Percentiles rank a stretch among this genome's conserved stretches.
These are phyloP conservation scores for Porphyrellus cyaneotinctus DNA, from an alignment of 768 basidiomycete genomes.

Conservation along the genomic window DNA sequence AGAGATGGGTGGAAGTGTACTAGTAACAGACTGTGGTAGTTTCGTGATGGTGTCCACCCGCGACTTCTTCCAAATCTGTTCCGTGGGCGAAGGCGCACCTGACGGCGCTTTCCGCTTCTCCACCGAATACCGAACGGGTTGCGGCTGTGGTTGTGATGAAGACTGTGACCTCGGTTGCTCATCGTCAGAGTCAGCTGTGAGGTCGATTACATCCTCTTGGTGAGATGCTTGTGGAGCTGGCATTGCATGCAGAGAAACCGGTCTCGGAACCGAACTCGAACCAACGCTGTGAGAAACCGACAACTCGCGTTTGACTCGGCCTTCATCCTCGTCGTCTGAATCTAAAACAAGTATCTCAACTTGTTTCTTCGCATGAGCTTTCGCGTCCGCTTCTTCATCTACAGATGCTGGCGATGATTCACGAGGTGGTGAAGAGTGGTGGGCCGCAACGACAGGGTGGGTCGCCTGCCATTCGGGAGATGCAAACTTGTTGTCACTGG, in stretches of 20 bases:
- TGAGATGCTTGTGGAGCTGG: conserved; percentile 28
- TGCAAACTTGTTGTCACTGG: conserved; percentile 78
- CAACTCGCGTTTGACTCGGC: conserved; percentile 69
- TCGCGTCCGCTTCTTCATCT: conserved; percentile 29
- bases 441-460: conserved; percentile 38
- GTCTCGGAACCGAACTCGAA: conserved; percentile 32
- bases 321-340: conserved; percentile 75
- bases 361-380: conserved; percentile 45
- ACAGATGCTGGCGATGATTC: conserved; percentile 26
- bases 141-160: conserved; percentile 29
- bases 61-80: conserved; percentile 73
- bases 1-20: conserved; percentile 25
- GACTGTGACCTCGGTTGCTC: conserved; percentile 43
- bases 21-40: conserved; percentile 5
- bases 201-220: conserved; percentile 66
- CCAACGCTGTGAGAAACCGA: conserved; percentile 61
- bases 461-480: conserved; percentile 65
- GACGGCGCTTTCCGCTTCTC: conserved; percentile 59
- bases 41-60: conserved; percentile 30
- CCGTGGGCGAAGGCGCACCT: conserved; percentile 51
- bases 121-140: conserved; percentile 26
- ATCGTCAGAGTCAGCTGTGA: conserved; percentile 78
- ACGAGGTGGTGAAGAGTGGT: conserved; percentile 29
- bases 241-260: conserved; percentile 17
- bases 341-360: conserved; percentile 65